These are phyloP conservation scores for Aspergillus jensenii DNA, from an alignment of 2,329 filamentous ascomycete species.

Conservation along the genomic window DNA sequence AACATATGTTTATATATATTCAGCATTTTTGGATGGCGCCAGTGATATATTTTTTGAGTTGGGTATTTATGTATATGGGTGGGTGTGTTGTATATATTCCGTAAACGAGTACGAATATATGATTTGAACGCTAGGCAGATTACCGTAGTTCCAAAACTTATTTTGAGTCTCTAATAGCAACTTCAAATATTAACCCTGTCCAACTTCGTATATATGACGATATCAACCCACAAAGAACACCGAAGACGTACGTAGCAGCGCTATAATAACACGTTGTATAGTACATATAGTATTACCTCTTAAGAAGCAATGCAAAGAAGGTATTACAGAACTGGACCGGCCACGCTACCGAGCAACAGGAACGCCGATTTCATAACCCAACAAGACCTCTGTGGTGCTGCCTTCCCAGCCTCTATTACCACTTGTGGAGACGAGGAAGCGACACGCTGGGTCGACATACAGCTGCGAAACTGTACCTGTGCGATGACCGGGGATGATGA, in stretches of 20 bases:
- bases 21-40: neutral
- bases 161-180: neutral
- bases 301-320: neutral
- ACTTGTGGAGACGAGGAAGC: slow-evolving; percentile 87
- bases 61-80: neutral
- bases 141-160: no score
- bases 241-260: neutral
- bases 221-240: neutral
- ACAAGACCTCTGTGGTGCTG: slow-evolving; percentile 79
- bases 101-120: neutral
- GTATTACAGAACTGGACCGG: neutral
- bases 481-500: slow-evolving; percentile 90
- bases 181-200: no score
- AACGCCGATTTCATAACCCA: slow-evolving; percentile 86
- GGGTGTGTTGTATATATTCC: neutral
- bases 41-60: neutral
- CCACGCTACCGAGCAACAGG: slow-evolving; percentile 14
- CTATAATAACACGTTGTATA: neutral
- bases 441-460: slow-evolving; percentile 82
- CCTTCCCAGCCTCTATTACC: slow-evolving; percentile 97
- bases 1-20: neutral
- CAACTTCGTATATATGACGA: no score
- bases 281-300: neutral
- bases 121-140: neutral
- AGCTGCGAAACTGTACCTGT: slow-evolving; percentile 85